These are phyloP conservation scores for Globisporangium takayamanum DNA, from an alignment of 352 stramenopile species.

Conservation along the genomic window DNA sequence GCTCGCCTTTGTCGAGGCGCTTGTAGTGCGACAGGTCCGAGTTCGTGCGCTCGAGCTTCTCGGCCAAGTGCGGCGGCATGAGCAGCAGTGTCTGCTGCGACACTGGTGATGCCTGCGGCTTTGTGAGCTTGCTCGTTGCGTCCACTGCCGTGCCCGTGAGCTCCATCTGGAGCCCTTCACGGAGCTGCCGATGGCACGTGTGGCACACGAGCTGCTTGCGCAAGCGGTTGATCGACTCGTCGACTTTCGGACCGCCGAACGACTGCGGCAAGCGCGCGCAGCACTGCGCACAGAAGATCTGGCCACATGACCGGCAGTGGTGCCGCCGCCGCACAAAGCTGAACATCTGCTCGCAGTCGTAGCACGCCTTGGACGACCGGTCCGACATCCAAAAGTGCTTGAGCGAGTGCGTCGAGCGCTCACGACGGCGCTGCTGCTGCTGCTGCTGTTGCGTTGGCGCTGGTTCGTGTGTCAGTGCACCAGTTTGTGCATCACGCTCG, in stretches of 20 bases:
- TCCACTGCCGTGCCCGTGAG: conserved; percentile 32
- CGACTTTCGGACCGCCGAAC: conserved; percentile 65
- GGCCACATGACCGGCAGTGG: conserved; percentile 79
- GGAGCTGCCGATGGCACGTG: conserved; percentile 73
- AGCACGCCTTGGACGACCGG: conserved; percentile 74
- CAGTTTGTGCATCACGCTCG: neutral
- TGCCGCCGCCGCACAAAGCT: conserved; percentile 75
- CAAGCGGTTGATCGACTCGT: conserved; percentile 68
- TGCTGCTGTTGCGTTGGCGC: neutral
- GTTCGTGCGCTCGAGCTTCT: conserved; percentile 55
- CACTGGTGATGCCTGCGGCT: conserved; percentile 20
- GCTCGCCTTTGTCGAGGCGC: conserved; percentile 52
- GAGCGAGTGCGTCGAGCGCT: conserved; percentile 52
- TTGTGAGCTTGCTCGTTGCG: conserved; percentile 24
- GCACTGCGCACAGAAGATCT: conserved; percentile 84
- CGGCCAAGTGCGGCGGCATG: conserved; percentile 69
- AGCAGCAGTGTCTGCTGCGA: conserved; percentile 53
- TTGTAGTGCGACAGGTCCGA: conserved; percentile 56
- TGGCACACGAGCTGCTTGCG: conserved; percentile 84
- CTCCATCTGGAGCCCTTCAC: conserved; percentile 75
- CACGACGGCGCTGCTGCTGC: conserved; percentile 20
- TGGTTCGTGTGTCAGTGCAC: neutral
- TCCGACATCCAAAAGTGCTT: conserved; percentile 91
- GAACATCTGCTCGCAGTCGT: conserved; percentile 79
- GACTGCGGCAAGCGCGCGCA: conserved; percentile 72